These are phyloP conservation scores for Clavispora fructus DNA, from an alignment of 805 yeast genomes.

Conservation along the genomic window DNA sequence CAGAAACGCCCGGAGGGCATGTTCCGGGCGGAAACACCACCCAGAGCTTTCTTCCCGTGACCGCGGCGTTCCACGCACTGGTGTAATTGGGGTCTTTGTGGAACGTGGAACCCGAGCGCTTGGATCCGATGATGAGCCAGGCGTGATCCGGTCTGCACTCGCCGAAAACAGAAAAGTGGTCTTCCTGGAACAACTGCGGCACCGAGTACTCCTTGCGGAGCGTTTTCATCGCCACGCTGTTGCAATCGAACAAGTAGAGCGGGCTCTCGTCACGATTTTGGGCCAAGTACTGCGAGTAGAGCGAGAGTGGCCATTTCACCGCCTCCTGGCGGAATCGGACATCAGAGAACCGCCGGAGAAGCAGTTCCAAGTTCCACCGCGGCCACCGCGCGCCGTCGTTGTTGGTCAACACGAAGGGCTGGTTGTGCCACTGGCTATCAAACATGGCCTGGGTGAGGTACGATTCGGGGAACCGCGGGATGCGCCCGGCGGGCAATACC, in stretches of 20 bases:
- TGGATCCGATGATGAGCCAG: slow-evolving; percentile 88
- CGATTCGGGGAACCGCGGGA: slow-evolving; percentile 49
- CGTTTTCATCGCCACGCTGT: slow-evolving; percentile 57
- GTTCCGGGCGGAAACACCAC: slow-evolving; percentile 76
- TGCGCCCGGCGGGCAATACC: slow-evolving; percentile 33
- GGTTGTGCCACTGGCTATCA: slow-evolving; percentile 37
- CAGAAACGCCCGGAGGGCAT: slow-evolving; percentile 81
- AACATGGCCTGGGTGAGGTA: slow-evolving; percentile 43
- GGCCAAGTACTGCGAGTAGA: slow-evolving; percentile 57
- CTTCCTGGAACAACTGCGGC: slow-evolving; percentile 54
- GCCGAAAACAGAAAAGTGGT: slow-evolving; percentile 55
- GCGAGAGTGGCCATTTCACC: slow-evolving; percentile 67
- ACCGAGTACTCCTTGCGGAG: slow-evolving; percentile 47
- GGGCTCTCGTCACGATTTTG: slow-evolving; percentile 77
- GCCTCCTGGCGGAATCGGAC: slow-evolving; percentile 77
- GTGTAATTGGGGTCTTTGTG: slow-evolving; percentile 93
- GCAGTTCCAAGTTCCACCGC: slow-evolving; percentile 49
- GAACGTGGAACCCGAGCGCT: slow-evolving; percentile 79
- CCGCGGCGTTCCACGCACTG: slow-evolving; percentile 82
- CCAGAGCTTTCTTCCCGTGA: slow-evolving; percentile 79
- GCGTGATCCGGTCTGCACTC: slow-evolving; percentile 79
- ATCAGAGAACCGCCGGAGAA: slow-evolving; percentile 51
- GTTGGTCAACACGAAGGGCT: slow-evolving; percentile 60
- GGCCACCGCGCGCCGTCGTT: slow-evolving; percentile 50
- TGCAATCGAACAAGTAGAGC: slow-evolving; percentile 79